Percentiles rank a stretch among this genome's conserved stretches.
phyloP scores from a whole-genome alignment of 1,139 yeast species.

The Zygoascus hellenicus region DNA sequence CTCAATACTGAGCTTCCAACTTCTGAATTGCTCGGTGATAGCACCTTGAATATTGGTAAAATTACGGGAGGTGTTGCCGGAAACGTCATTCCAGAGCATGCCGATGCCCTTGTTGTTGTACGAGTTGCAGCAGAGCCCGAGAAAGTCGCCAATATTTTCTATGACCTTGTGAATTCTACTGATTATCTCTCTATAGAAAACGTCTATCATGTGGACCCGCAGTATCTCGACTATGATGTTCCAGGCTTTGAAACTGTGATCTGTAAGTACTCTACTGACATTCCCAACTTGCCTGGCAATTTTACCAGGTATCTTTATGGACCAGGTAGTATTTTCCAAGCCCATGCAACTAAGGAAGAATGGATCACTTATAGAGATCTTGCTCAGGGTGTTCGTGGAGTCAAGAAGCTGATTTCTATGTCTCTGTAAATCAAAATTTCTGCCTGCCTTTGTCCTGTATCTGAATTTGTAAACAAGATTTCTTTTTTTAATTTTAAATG shows the following conservation, averaged over 20 bases:
- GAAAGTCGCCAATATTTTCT: slow-evolving; percentile 36
- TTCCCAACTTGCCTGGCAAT: slow-evolving; percentile 44
- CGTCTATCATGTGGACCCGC: slow-evolving; percentile 36
- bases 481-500: no score
- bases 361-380: slow-evolving; percentile 48
- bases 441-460: no score
- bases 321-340: slow-evolving; percentile 62
- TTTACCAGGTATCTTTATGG: slow-evolving; percentile 56
- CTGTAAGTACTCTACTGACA: slow-evolving; percentile 60
- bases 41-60: slow-evolving; percentile 57
- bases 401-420: slow-evolving; percentile 41
- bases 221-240: slow-evolving; percentile 50
- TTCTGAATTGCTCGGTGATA: slow-evolving; percentile 51
- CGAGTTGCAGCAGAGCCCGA: slow-evolving; percentile 50
- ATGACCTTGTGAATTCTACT: slow-evolving; percentile 32
- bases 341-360: slow-evolving; percentile 56
- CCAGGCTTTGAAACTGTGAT: slow-evolving; percentile 57
- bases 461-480: no score
- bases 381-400: slow-evolving; percentile 50
- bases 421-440: no score
- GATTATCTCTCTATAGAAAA: slow-evolving; percentile 29
- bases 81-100: slow-evolving; percentile 60
- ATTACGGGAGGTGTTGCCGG: slow-evolving; percentile 55
- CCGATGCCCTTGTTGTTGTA: slow-evolving; percentile 45
- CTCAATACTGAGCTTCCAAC: slow-evolving; percentile 40